Percentiles rank a stretch among this genome's conserved stretches.
phyloP scores from a whole-genome alignment of 2,329 filamentous ascomycete species.

The Microcyclosporella mali region DNA sequence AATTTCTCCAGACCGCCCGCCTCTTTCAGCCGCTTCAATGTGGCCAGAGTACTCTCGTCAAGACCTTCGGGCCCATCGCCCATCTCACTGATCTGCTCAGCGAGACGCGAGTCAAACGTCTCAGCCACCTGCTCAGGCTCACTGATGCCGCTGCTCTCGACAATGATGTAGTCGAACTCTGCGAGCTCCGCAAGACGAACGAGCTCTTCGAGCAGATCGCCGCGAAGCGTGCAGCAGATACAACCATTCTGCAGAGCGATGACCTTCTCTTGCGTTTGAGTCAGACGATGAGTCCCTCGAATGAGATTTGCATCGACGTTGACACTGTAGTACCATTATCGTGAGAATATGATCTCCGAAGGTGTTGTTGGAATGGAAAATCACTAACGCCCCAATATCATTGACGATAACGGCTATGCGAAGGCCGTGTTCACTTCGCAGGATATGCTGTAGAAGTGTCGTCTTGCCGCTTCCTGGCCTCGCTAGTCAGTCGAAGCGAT shows the following conservation, averaged over 20 bases:
- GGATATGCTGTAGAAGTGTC: slow-evolving; percentile 57
- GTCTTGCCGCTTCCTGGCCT: not conserved
- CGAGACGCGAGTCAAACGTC: slow-evolving; percentile 58
- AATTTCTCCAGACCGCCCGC: slow-evolving; percentile 61
- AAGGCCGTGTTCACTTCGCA: slow-evolving; percentile 60
- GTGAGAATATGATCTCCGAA: too few species aligned
- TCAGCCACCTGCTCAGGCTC: slow-evolving; percentile 69
- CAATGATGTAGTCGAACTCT: slow-evolving; percentile 64
- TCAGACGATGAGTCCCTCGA: slow-evolving; percentile 26
- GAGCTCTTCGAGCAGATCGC: slow-evolving; percentile 64
- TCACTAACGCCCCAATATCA: slow-evolving; percentile 48
- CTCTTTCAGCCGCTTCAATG: slow-evolving; percentile 30
- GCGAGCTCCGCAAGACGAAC: slow-evolving; percentile 57
- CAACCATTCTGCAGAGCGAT: slow-evolving; percentile 48
- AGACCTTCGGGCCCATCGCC: slow-evolving; percentile 22
- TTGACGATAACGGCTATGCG: slow-evolving; percentile 68
- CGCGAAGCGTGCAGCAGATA: slow-evolving; percentile 69
- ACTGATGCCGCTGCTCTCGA: slow-evolving; percentile 66
- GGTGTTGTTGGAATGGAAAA: not conserved
- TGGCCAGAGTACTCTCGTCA: slow-evolving; percentile 19
- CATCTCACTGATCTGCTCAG: slow-evolving; percentile 29
- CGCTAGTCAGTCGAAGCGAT: not conserved
- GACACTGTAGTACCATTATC: slow-evolving; percentile 15
- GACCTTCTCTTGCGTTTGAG: slow-evolving; percentile 30
- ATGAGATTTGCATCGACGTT: slow-evolving; percentile 31